Evolutionary conservation across 1,284 basidiomycete genomes (phyloP).

Genomic region (Serendipita sp.): DNA sequence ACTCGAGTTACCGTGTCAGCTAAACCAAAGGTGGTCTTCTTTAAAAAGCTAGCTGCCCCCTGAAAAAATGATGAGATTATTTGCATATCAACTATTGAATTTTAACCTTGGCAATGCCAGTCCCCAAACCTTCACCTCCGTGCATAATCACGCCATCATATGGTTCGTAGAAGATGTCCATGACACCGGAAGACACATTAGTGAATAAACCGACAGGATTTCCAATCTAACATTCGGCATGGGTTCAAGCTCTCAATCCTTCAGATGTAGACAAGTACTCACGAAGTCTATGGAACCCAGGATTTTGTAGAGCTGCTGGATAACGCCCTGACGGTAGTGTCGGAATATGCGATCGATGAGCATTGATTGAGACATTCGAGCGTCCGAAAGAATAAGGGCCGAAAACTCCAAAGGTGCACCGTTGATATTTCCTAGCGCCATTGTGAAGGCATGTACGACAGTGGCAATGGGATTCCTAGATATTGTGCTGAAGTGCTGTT

Average conservation of each 20-base stretch:
- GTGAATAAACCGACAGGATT: constrained; percentile 95
- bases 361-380: constrained; percentile 75
- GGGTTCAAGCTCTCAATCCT: neutral
- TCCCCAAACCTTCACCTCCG: constrained; percentile 88
- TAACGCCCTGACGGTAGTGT: constrained; percentile 89
- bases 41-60: constrained; percentile 96
- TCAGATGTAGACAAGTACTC: neutral
- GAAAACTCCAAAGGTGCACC: constrained; percentile 95
- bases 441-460: constrained; percentile 86
- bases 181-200: constrained; percentile 97
- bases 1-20: constrained; percentile 95
- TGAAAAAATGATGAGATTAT: constrained; percentile 20
- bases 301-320: constrained; percentile 91
- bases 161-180: constrained; percentile 98
- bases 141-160: constrained; percentile 97
- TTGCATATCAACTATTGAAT: neutral
- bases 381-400: constrained; percentile 88
- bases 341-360: constrained; percentile 76
- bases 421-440: constrained; percentile 96
- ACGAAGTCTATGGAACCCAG: constrained; percentile 89
- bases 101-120: constrained; percentile 87
- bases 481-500: constrained; percentile 41
- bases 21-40: constrained; percentile 96
- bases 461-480: constrained; percentile 88
- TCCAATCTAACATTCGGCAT: constrained; percentile 30